These are phyloP conservation scores for Aspergillus vadensis DNA, from an alignment of 2,329 filamentous ascomycete genomes.

Conservation along the genomic window DNA sequence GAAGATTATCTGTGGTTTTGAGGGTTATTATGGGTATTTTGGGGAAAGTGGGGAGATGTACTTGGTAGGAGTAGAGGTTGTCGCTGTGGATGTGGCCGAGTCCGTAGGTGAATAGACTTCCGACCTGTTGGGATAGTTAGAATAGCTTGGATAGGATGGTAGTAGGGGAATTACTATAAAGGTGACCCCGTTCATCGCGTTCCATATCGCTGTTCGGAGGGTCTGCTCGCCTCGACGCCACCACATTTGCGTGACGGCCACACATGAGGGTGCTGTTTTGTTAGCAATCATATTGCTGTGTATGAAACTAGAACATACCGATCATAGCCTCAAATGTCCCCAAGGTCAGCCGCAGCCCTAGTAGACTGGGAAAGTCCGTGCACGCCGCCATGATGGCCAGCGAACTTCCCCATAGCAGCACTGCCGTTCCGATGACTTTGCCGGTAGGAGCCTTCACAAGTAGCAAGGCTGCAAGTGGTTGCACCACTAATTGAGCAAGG, in stretches of 20 bases:
- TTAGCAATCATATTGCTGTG: not conserved
- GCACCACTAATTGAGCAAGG: slow-evolving; percentile 61
- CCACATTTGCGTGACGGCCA: slow-evolving; percentile 64
- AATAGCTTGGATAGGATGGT: fast-evolving
- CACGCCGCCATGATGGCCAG: slow-evolving; percentile 56
- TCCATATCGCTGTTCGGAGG: slow-evolving; percentile 59
- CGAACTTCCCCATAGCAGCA: slow-evolving; percentile 57
- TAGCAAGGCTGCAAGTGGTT: slow-evolving; percentile 56
- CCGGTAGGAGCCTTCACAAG: slow-evolving; percentile 49
- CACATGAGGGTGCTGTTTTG: slow-evolving; percentile 51
- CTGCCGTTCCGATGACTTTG: slow-evolving; percentile 55
- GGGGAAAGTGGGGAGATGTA: not conserved
- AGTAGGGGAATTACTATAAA: slow-evolving; percentile 45
- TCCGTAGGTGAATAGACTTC: slow-evolving; percentile 60
- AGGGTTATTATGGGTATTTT: not conserved
- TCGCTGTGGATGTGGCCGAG: slow-evolving; percentile 58
- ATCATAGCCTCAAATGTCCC: slow-evolving; percentile 41
- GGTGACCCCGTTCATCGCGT: slow-evolving; percentile 62
- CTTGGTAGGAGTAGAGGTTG: slow-evolving; percentile 40
- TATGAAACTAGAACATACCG: not conserved
- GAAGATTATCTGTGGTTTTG: slow-evolving; percentile 48
- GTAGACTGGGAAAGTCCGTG: slow-evolving; percentile 50
- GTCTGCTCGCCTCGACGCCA: slow-evolving; percentile 63
- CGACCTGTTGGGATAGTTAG: slow-evolving; percentile 30
- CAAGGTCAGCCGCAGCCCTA: slow-evolving; percentile 50